These are phyloP conservation scores for Primulina huaijiensis DNA, from an alignment of 257 asterid species.

Conservation along the genomic window DNA sequence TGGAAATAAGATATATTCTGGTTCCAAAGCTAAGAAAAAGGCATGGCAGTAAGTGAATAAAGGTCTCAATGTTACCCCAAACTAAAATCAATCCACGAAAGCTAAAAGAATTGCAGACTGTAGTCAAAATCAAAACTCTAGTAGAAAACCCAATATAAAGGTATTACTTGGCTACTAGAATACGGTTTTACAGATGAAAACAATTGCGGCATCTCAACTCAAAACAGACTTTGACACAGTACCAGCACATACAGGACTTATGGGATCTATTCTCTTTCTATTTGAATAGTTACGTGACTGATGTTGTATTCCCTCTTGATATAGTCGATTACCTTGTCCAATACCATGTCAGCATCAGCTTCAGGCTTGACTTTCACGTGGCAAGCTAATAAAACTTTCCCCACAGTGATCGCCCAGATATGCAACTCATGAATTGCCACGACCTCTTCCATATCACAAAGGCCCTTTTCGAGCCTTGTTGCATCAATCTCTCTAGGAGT, in stretches of 20 bases:
- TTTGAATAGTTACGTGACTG: constrained; percentile 84
- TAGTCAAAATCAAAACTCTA: no score
- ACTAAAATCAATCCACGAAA: no score
- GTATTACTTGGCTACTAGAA: no score
- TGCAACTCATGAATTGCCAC: constrained; percentile 83
- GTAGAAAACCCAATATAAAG: no score
- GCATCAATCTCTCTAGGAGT: constrained; percentile 89
- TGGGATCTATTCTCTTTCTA: constrained; percentile 55
- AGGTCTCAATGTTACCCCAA: neutral
- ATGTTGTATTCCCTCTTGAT: constrained; percentile 78
- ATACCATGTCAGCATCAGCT: constrained; percentile 78
- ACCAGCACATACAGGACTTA: neutral
- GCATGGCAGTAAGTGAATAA: neutral
- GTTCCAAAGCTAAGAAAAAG: neutral
- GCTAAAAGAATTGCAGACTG: no score
- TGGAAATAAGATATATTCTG: no score
- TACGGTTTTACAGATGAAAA: no score
- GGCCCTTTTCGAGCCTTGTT: constrained; percentile 68
- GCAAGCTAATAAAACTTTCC: constrained; percentile 78
- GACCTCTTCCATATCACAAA: constrained; percentile 87
- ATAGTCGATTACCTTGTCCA: constrained; percentile 68
- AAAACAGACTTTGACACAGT: neutral
- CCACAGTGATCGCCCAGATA: constrained; percentile 92
- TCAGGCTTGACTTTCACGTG: constrained; percentile 75
- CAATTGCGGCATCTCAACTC: no score